Base-by-base conservation (phyloP, 192 early-diverging fungal species). In the Coemansia sp. region DNA sequence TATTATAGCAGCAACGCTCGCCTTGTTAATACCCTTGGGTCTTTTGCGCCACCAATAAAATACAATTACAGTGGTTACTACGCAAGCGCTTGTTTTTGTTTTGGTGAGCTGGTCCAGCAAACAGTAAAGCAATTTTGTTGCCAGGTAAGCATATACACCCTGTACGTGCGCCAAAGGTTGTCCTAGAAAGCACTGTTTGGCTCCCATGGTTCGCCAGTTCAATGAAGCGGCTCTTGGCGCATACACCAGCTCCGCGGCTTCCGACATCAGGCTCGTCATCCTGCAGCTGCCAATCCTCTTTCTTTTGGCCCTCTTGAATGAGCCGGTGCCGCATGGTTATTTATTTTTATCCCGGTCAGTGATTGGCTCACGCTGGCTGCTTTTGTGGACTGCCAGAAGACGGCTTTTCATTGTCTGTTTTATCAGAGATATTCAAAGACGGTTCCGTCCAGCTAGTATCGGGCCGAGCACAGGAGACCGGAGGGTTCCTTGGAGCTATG, bases 21-120 rank as follows among this genome's bases (percentile, higher is more conserved):
- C 29, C 29, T 31, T 31, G 29, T 31, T 31, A 31, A 31, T 31
- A 31, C 29, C 5, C 29, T 31, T 31, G 29, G 29, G 29, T 31
- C 29, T 31, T 7, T 31, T 31, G 29, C 29, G 29, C 29, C 29
- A 31, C 29, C 29, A 31, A 31, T 7, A 31, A 31, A 4, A 31
- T 6, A 31, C 29, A 31, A 31, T 6, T 31, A 6, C 29, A 5
- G 29, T 31, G 29, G 29, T 31, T 31, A 31, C 29, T 31, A 31
- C 29, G 29, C 29, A 31, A 31, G 29, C 29, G 7, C 29, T 58
- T 58, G 16, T 58, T 58, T 58, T 53, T 53, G 51, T 53, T 53
- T 53, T 53, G 51, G 22, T 25, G 26, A 14, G 21, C 21, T 53
- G 21, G 10, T 53, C 10, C 8, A 53, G 22, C 26, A 53, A 21